Evolutionary conservation across 371 early-diverging fungal species (phyloP), one percentile per base, ranked within the genome.

Genomic region (Rhizopus delemar): DNA sequence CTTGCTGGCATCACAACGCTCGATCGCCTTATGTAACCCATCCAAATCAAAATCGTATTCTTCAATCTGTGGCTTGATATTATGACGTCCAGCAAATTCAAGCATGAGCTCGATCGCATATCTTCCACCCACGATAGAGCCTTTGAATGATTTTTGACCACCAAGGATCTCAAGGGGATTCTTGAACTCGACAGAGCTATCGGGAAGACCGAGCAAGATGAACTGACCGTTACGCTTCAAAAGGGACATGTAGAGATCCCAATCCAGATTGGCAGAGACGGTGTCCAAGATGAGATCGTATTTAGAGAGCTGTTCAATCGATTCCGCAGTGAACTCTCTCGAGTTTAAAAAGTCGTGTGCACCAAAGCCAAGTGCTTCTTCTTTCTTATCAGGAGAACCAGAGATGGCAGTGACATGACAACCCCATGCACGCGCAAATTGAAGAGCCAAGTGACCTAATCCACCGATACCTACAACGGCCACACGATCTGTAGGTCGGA

Each of bases 381-480:
- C 77, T 59, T 82, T 77, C 70, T 92, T 92, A 59, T 70, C 64
- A 11, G 63, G 29, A 29, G 48, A 62, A 11, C 35, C 50, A 29
- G 74, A 77, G 15, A 68, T 63, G 29, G 63, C 79, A 15, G 70
- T 76, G 46, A 81, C 74, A 46, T 77, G 72, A 46, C 82, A 80
- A 15, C 88, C 88, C 78, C 87, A 74, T 28, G 78, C 82, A 22
- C 65, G 65, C n/a, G 87, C 85, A 51, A 85, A 86, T 64, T 89
- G 84, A 51, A 88, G 56, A 0, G 83, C 88, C 64, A 89, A 65
- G 53, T 89, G 89, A 6, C 89, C 77, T 43, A 90, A 71, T 28
- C 90, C 89, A 29, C 90, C 90, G 51, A 87, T 79, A n/a, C 88
- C 90, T 50, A 86, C 74, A 22, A 90, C 75, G 31, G 85, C 89